phyloP scores from a whole-genome alignment of 257 asterid genomes.

The Solanum gracilifrons region DNA sequence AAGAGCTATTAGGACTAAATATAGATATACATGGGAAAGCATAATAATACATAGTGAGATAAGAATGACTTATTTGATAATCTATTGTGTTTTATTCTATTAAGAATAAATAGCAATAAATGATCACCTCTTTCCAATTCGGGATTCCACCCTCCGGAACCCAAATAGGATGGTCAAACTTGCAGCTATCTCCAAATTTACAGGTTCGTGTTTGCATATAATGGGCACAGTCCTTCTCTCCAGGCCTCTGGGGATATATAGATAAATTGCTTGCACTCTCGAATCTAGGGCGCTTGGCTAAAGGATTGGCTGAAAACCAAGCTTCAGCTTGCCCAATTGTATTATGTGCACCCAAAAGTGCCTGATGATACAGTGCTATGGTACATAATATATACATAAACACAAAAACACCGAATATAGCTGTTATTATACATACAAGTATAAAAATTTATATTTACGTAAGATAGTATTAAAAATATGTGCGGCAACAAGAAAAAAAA shows the following conservation, averaged over 20 bases:
- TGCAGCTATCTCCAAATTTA: conserved; percentile 98
- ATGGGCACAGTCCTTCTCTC: conserved; percentile 99
- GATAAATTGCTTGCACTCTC: conserved; percentile 91
- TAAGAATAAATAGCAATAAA: conserved; percentile 26
- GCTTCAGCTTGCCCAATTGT: conserved; percentile 87
- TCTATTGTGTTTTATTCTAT: conserved; percentile 5
- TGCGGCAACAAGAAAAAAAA: not conserved
- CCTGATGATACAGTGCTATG: conserved; percentile 87
- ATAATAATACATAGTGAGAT: not conserved
- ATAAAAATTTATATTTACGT: conserved; percentile 11
- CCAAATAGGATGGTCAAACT: conserved; percentile 99
- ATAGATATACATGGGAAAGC: not conserved
- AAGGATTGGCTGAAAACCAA: conserved; percentile 80
- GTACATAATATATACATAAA: conserved; percentile 61
- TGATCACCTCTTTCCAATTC: conserved; percentile 99
- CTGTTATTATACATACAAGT: conserved; percentile 20
- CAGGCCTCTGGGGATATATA: conserved; percentile 97
- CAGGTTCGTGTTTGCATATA: conserved; percentile 99
- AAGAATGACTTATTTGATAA: conserved; percentile 19
- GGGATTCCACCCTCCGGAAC: conserved; percentile 99
- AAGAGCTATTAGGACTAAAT: not conserved
- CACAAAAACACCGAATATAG: conserved; percentile 30
- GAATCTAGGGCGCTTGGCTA: conserved; percentile 94
- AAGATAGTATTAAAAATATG: not conserved
- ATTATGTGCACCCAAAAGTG: conserved; percentile 73